Base-by-base conservation (phyloP, 129 eudicot genomes). In the Flaveria bidentis region DNA sequence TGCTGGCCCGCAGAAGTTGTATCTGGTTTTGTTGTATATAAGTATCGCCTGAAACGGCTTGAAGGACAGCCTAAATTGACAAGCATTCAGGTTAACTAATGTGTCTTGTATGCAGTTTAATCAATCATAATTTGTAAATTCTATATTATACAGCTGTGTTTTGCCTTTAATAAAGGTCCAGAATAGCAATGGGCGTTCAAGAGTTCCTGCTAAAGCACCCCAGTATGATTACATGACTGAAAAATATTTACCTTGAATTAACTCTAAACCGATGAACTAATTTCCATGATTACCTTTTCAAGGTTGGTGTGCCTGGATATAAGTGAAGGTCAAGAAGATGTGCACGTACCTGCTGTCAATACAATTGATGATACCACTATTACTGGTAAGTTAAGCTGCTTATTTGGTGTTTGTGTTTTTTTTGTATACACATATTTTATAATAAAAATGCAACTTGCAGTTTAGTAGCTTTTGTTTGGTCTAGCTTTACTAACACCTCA, bases 301-400 rank as follows among this genome's bases (percentile, higher is more conserved):
- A 82, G 85, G 36, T 55, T 82, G 76, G 79, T 65, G 67, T 52
- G 79, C 78, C 61, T 45, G 69, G 85, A 82, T 78, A 72, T 82
- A 64, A 49, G 75, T 65, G 79, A 55, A 71, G 78, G 85, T 49
- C 85, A 82, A 77, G 85, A 82, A 82, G 82, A 82, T 26, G 26
- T 77, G 63, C 71, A 63, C 51, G 77, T 77, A 63, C 82, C 85
- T 64, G 85, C 20, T 55, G 73, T 52, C 66, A 82, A 82, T 77
- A 13, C 85, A 53, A 57, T 82, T 22, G 85, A 82, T 61, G 82
- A 82, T 71, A 11, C 82, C 56, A 58, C 74, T 64, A 65, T 82
- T 55, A 45, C 78, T 3, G 82, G 85, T 73, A 72, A 82, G 53
- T 63, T 52, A 16, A 20, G 30, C 76, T 44, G 16, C 28, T 56